A percentile compares a stretch with the other conserved stretches of the same genome.
Conservation (phyloP, 331 rosid species). For the Quercus lobata region DNA sequence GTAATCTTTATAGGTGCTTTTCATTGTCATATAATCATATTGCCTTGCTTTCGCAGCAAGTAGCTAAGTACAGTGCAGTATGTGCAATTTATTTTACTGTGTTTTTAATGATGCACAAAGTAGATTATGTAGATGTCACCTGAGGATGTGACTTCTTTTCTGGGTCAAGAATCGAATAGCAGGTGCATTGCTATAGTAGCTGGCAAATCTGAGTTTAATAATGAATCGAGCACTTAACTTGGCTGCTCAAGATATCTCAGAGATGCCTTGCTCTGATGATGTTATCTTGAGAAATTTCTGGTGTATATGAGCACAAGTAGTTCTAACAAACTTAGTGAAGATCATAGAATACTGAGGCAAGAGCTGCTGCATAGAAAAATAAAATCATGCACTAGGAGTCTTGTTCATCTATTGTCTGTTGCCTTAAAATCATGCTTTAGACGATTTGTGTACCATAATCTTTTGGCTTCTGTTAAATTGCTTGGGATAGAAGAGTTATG, state of each 20-base stretch:
- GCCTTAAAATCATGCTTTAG: background rate
- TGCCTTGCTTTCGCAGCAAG: background rate
- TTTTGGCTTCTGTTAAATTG: background rate
- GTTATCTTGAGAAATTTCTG: background rate
- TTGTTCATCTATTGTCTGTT: background rate
- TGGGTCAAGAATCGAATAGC: background rate
- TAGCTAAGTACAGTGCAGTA: background rate
- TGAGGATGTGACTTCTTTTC: background rate
- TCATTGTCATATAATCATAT: background rate
- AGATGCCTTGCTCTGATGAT: background rate
- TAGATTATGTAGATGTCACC: background rate
- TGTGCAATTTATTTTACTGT: background rate
- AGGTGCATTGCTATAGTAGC: background rate
- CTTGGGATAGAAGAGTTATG: background rate
- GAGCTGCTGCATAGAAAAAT: background rate
- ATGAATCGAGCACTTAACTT: background rate
- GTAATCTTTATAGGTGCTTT: background rate
- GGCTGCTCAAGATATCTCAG: background rate
- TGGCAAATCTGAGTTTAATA: background rate
- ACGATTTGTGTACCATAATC: background rate
- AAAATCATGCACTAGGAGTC: background rate
- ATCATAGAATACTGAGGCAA: background rate
- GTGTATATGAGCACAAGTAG: background rate
- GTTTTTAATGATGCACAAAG: background rate
- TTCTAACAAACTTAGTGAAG: background rate